Conservation (phyloP, 2,329 filamentous ascomycete species). For the Rachicladosporium sp. region DNA sequence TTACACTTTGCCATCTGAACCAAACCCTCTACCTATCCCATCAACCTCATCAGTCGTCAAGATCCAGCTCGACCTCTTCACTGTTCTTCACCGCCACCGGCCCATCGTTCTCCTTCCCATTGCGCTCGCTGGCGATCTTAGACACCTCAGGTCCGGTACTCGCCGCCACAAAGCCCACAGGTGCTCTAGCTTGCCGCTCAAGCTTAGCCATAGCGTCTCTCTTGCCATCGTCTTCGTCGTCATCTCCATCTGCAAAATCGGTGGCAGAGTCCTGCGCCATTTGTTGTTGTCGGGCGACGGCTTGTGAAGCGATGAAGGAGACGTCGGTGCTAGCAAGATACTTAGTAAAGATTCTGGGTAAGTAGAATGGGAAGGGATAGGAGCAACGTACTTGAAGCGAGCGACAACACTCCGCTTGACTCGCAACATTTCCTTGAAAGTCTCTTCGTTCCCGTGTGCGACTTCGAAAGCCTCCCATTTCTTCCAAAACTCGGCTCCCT, state of each 20-base stretch:
- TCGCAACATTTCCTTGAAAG: slow-evolving; percentile 96
- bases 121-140: slow-evolving; percentile 8
- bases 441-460: slow-evolving; percentile 96
- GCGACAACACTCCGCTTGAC: slow-evolving; percentile 96
- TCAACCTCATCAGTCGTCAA: slow-evolving; percentile 16
- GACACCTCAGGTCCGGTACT: slow-evolving; percentile 41
- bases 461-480: slow-evolving; percentile 98
- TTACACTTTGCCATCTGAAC: no score
- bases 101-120: slow-evolving; percentile 5
- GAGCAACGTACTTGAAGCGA: slow-evolving; percentile 65
- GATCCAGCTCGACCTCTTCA: slow-evolving; percentile 21
- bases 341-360: no score
- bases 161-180: slow-evolving; percentile 81
- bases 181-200: slow-evolving; percentile 77
- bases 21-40: no score
- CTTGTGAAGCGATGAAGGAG: slow-evolving; percentile 95
- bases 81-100: slow-evolving; percentile 12
- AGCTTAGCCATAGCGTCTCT: slow-evolving; percentile 81
- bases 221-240: slow-evolving; percentile 34
- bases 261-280: slow-evolving; percentile 25
- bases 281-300: slow-evolving; percentile 62
- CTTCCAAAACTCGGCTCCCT: slow-evolving; percentile 66
- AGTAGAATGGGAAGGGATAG: slow-evolving; percentile 26
- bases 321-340: slow-evolving; percentile 95
- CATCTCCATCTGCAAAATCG: slow-evolving; percentile 25